phyloP scores from a whole-genome alignment of 2,329 filamentous ascomycete genomes.

The Alternaria atra region DNA sequence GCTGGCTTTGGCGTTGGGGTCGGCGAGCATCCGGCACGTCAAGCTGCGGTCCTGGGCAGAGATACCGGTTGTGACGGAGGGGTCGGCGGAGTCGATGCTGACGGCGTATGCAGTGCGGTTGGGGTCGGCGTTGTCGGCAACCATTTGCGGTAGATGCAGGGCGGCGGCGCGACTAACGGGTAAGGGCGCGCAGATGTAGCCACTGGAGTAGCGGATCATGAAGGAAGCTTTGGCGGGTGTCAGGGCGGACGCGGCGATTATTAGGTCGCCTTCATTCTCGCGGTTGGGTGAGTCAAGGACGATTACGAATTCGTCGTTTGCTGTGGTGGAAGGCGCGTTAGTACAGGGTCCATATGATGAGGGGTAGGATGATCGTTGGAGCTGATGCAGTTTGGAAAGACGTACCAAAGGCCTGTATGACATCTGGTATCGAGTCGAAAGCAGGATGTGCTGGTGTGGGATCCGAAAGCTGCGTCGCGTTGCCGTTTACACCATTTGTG shows the following conservation, averaged over 20 bases:
- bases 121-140: constrained; percentile 76
- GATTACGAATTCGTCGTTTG: constrained; percentile 85
- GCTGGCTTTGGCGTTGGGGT: constrained; percentile 61
- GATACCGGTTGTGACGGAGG: constrained; percentile 80
- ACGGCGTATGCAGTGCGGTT: constrained; percentile 94
- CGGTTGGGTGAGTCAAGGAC: constrained; percentile 91
- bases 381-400: not conserved
- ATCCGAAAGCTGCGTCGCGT: constrained; percentile 27
- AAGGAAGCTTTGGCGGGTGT: constrained; percentile 94
- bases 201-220: constrained; percentile 88
- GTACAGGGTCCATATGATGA: not conserved
- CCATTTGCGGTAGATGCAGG: constrained; percentile 90
- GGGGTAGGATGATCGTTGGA: not conserved
- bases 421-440: constrained; percentile 60
- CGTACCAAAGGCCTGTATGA: constrained; percentile 56
- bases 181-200: constrained; percentile 90
- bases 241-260: constrained; percentile 86
- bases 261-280: constrained; percentile 98
- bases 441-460: constrained; percentile 46
- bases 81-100: constrained; percentile 80
- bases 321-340: constrained; percentile 31
- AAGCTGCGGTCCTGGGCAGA: constrained; percentile 85
- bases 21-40: constrained; percentile 80
- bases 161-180: constrained; percentile 71
- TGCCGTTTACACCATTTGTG: constrained; percentile 29